A percentile compares a stretch with the other conserved stretches of the same genome.
Conservation (phyloP, 805 yeast species). For the Sugiyamaella mastotermitis region DNA sequence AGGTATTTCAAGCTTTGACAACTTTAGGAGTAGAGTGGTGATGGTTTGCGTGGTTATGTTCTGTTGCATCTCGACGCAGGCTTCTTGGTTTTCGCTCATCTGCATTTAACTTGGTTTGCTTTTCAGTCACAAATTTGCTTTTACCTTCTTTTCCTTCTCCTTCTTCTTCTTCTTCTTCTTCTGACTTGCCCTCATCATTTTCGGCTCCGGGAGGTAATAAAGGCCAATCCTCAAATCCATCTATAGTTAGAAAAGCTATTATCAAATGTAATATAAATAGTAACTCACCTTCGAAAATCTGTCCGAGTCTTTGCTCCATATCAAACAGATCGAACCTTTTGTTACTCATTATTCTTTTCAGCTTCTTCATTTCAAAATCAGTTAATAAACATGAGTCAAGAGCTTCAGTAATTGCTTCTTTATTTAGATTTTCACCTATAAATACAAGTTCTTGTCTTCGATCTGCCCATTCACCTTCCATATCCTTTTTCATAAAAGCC, state of each 20-base stretch:
- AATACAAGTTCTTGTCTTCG: conserved; percentile 42
- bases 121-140: no score
- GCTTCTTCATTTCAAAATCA: conserved; percentile 33
- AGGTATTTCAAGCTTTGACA: no score
- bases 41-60: no score
- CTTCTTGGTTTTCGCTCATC: no score
- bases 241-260: conserved; percentile 14
- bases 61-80: no score
- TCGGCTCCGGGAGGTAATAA: conserved; percentile 1
- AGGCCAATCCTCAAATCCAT: conserved; percentile 43
- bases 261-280: no score
- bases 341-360: conserved; percentile 25
- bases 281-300: conserved; percentile 22
- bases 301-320: conserved; percentile 27
- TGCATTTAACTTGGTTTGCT: no score
- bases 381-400: conserved; percentile 37
- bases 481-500: conserved; percentile 32
- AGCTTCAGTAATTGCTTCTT: conserved; percentile 25
- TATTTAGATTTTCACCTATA: conserved; percentile 36
- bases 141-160: background rate
- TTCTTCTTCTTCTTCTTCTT: conserved; percentile 6
- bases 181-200: no score
- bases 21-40: no score
- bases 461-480: conserved; percentile 38
- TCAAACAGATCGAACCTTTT: conserved; percentile 28